Percentiles rank a stretch among this genome's conserved stretches.
Conservation (phyloP, 768 basidiomycete genomes). For the Suillus spraguei region DNA sequence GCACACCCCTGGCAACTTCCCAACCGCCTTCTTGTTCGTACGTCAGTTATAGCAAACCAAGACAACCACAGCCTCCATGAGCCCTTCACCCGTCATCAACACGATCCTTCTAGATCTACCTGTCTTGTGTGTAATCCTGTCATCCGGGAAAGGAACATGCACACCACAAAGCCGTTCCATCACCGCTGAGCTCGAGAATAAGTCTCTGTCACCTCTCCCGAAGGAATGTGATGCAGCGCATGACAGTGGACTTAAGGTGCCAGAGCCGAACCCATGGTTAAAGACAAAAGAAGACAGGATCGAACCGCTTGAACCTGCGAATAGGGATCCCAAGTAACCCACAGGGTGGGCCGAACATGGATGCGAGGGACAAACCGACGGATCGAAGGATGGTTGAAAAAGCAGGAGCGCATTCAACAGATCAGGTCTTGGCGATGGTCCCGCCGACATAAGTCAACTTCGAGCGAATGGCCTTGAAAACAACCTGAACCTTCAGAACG, state of each 20-base stretch:
- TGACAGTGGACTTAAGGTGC: constrained; percentile 18
- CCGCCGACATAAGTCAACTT: constrained; percentile 5
- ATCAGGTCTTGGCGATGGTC: constrained; percentile 37
- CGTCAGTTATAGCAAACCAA: constrained; percentile 27
- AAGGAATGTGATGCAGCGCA: constrained; percentile 42
- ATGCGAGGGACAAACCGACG: constrained; percentile 21
- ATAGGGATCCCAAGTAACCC: constrained; percentile 10
- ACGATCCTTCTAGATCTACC: constrained; percentile 6
- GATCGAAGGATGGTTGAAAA: constrained; percentile 27
- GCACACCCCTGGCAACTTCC: constrained; percentile 20
- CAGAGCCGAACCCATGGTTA: constrained; percentile 17
- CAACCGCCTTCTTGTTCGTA: constrained; percentile 36
- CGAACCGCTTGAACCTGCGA: constrained; percentile 10
- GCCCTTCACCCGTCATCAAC: constrained; percentile 18
- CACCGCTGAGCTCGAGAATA: constrained; percentile 50
- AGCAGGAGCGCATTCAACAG: constrained; percentile 18
- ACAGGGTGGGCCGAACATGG: not conserved
- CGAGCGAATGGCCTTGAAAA: constrained; percentile 6
- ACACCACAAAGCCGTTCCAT: constrained; percentile 28
- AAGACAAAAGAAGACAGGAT: constrained; percentile 19
- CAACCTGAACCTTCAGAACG: constrained; percentile 10
- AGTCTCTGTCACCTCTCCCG: constrained; percentile 58
- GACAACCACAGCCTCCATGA: constrained; percentile 21
- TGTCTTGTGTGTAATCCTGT: constrained; percentile 27
- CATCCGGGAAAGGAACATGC: constrained; percentile 13